phyloP scores from a whole-genome alignment of 2,329 filamentous ascomycete species.

The Boeremia exigua region DNA sequence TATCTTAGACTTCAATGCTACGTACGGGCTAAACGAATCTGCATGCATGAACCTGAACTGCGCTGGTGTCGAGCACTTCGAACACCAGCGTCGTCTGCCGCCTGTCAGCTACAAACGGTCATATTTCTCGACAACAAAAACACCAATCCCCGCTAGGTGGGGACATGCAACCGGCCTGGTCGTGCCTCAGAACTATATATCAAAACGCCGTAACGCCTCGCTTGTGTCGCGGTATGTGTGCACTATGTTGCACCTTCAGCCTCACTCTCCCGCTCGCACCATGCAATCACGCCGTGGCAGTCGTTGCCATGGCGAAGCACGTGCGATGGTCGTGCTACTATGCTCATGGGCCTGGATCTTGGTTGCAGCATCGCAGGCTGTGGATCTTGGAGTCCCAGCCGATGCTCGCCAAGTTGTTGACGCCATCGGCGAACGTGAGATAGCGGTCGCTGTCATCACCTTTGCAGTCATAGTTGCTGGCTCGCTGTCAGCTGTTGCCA shows the following conservation, averaged over 20 bases:
- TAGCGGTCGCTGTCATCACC: constrained; percentile 25
- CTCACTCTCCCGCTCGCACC: not conserved
- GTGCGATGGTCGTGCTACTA: not conserved
- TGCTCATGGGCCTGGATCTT: constrained; percentile 7
- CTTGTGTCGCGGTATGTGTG: not conserved
- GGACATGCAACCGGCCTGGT: not conserved
- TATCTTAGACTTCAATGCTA: not conserved
- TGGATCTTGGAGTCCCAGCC: constrained; percentile 40
- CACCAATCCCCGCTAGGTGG: not conserved
- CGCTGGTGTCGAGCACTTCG: constrained; percentile 28
- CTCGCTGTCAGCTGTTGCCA: constrained; percentile 9
- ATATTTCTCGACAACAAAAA: not conserved
- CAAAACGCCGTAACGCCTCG: constrained; percentile 6
- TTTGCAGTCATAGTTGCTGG: constrained; percentile 42
- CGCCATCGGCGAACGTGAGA: constrained; percentile 36
- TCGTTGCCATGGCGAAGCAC: no score
- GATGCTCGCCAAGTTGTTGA: constrained; percentile 40
- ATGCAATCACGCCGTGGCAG: not conserved
- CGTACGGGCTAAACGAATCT: not conserved
- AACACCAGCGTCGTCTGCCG: constrained; percentile 13
- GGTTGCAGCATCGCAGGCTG: constrained; percentile 35
- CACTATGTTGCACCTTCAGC: not conserved
- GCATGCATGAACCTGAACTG: not conserved
- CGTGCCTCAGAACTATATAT: not conserved
- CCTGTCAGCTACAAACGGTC: not conserved